These are phyloP conservation scores for Acmispon strigosus DNA, from an alignment of 306 rosid species.

Conservation along the genomic window DNA sequence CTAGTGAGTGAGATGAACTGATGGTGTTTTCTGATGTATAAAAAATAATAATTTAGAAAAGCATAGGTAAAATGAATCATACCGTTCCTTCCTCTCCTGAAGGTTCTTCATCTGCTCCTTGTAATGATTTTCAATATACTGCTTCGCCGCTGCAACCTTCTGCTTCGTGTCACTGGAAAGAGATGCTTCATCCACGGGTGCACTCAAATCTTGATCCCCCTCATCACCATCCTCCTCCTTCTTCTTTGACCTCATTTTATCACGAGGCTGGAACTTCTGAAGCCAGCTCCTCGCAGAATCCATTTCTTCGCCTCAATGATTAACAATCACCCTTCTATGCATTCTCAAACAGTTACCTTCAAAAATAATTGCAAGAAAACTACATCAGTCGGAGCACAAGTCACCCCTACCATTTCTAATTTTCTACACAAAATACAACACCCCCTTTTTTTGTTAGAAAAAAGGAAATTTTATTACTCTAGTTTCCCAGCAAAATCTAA, in stretches of 20 bases:
- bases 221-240: constrained; percentile 41
- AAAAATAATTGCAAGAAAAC: constrained; percentile 9
- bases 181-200: constrained; percentile 45
- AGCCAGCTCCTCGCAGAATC: constrained; percentile 95
- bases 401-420: not conserved
- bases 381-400: constrained; percentile 6
- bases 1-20: too few relatives aligned
- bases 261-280: constrained; percentile 84
- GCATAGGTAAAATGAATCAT: constrained; percentile 9
- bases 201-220: constrained; percentile 30
- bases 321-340: constrained; percentile 22
- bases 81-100: constrained; percentile 96
- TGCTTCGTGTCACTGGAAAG: constrained; percentile 76
- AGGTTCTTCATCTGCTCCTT: constrained; percentile 96
- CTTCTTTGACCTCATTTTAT: constrained; percentile 56
- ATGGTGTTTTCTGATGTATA: too few relatives aligned
- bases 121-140: constrained; percentile 93
- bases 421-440: not conserved
- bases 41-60: not conserved
- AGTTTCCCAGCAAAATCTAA: not conserved
- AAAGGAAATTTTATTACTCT: not conserved
- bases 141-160: constrained; percentile 92
- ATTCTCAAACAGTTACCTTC: constrained; percentile 6
- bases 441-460: too few relatives aligned
- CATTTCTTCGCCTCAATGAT: constrained; percentile 45